These are phyloP conservation scores for Hemileia vastatrix DNA, from an alignment of 1,284 basidiomycete genomes.

Conservation along the genomic window DNA sequence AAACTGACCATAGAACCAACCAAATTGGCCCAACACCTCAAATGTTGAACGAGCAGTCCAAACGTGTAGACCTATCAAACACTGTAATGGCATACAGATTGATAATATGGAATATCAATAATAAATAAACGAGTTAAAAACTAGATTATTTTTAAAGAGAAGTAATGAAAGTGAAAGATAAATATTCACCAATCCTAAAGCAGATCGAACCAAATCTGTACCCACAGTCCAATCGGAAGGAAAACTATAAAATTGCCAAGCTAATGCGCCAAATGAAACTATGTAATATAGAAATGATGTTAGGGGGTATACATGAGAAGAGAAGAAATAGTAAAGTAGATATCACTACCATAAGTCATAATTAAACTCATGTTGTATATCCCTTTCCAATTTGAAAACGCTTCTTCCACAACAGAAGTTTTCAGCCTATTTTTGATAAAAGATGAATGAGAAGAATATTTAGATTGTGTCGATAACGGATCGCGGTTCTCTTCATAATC, in stretches of 20 bases:
- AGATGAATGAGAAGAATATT: background rate
- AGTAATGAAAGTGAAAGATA: background rate
- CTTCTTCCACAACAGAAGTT: constrained; percentile 70
- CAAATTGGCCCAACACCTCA: constrained; percentile 85
- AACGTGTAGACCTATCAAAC: constrained; percentile 74
- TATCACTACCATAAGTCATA: constrained; percentile 75
- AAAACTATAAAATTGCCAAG: constrained; percentile 74
- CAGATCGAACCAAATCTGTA: constrained; percentile 78
- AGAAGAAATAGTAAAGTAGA: background rate
- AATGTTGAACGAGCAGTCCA: constrained; percentile 86
- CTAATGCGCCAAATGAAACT: constrained; percentile 57
- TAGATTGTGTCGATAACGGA: constrained; percentile 10
- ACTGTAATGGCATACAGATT: constrained; percentile 50
- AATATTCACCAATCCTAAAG: constrained; percentile 63
- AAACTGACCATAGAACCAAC: constrained; percentile 75
- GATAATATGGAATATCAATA: too few relatives aligned
- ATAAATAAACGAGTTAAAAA: background rate
- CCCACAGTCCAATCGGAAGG: constrained; percentile 77
- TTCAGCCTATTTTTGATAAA: constrained; percentile 40
- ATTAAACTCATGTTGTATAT: constrained; percentile 84
- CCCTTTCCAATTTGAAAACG: constrained; percentile 88
- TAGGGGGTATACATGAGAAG: background rate
- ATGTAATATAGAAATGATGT: background rate
- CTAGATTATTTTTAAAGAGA: background rate
- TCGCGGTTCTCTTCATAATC: constrained; percentile 48